These are phyloP conservation scores for Fistulinella prunicolor DNA, from an alignment of 768 basidiomycete species.

Conservation along the genomic window DNA sequence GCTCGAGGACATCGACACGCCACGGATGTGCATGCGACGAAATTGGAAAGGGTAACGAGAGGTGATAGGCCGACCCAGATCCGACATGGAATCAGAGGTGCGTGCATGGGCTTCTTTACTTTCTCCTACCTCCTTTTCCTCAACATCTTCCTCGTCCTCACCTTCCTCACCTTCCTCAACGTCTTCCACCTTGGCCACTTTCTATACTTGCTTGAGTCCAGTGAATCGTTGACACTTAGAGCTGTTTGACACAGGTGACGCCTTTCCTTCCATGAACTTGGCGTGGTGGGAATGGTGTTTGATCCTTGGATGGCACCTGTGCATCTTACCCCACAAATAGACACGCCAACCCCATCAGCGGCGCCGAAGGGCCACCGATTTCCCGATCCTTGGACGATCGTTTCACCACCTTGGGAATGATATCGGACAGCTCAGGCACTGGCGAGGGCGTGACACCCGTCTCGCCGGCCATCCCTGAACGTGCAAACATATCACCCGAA, in stretches of 20 bases:
- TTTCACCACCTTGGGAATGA: conserved; percentile 48
- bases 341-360: conserved; percentile 59
- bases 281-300: conserved; percentile 79
- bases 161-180: conserved; percentile 40
- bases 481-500: conserved; percentile 62
- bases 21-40: too few relatives aligned
- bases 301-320: conserved; percentile 57
- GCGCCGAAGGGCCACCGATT: conserved; percentile 35
- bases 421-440: conserved; percentile 33
- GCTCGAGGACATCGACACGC: conserved; percentile 40
- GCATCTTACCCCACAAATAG: conserved; percentile 65
- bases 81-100: too few relatives aligned
- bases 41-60: too few relatives aligned
- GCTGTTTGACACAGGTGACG: conserved; percentile 27
- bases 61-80: too few relatives aligned
- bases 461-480: conserved; percentile 35
- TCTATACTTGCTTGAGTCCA: conserved; percentile 28
- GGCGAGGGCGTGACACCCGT: conserved; percentile 23
- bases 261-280: conserved; percentile 41
- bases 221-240: conserved; percentile 30
- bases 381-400: conserved; percentile 47
- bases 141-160: conserved; percentile 36
- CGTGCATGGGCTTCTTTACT: too few relatives aligned
- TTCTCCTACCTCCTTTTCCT: conserved; percentile 45
- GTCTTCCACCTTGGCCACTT: conserved; percentile 19